A percentile compares a stretch with the other conserved stretches of the same genome.
phyloP scores from a whole-genome alignment of 225 moss, liverwort and hornwort genomes.

The Climacium dendroides region DNA sequence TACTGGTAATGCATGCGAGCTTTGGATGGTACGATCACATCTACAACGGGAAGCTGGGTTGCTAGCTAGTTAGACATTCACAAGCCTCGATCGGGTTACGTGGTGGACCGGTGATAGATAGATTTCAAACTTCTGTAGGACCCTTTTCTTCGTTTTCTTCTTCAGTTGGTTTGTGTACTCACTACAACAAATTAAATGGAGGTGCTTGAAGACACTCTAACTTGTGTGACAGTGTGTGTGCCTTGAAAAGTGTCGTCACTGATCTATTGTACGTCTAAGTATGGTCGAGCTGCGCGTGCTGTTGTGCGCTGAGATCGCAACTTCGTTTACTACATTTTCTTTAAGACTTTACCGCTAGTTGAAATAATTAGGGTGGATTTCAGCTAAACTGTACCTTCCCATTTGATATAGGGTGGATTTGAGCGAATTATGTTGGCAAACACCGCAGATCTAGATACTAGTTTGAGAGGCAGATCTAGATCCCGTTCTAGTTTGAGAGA shows the following conservation, averaged over 20 bases:
- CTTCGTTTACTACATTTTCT: background rate
- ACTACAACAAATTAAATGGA: no score
- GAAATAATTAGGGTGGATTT: background rate
- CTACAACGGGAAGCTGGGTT: background rate
- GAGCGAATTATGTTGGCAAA: background rate
- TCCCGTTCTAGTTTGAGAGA: background rate
- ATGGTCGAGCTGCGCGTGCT: no score
- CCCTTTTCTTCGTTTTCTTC: background rate
- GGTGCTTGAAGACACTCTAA: background rate
- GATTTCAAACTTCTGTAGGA: no score
- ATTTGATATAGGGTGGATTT: background rate
- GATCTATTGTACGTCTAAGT: background rate
- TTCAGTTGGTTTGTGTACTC: background rate
- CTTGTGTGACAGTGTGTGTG: background rate
- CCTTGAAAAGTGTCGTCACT: background rate
- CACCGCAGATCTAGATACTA: background rate
- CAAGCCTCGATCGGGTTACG: background rate
- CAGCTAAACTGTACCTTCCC: background rate
- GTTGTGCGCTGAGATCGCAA: background rate
- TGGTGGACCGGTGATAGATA: background rate
- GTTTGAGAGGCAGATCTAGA: no score
- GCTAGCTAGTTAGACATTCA: background rate
- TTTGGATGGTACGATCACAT: background rate
- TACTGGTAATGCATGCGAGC: background rate
- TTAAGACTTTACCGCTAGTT: no score